Base-by-base conservation (phyloP, 2,329 filamentous ascomycete genomes). In the Pyricularia sp. region DNA sequence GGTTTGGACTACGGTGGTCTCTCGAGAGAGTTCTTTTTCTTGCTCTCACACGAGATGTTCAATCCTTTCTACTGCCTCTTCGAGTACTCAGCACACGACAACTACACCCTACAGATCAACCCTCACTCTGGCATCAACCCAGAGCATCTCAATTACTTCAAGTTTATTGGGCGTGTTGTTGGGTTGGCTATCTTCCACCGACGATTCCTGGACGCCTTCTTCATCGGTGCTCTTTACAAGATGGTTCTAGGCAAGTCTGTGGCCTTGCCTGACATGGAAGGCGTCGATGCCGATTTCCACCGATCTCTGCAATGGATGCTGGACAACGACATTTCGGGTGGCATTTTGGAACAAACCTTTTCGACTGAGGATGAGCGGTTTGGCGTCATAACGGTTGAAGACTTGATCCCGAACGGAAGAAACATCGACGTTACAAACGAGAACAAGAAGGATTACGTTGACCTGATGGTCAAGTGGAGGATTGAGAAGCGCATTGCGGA, bases 41-140 rank as follows among this genome's bases (percentile, higher is more conserved):
- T 99, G 59, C 88, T 99, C 69, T 98, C 94, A 20, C 95, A 99
- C 81, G 95, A 99, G 83, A 99, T 99, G 95, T 99, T 99, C 84
- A 99, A 99, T 80, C 95, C 95, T 36, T 99, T 99, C 82, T 99
- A 99, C 83, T 99, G 95, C 79, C 85, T 99, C 68, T 99, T 99
- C 84, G 95, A 99, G 82, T 99, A 99, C 81, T 98, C 95, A 30
- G 95, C 95, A 58, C 95, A 99, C 84, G 95, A 99, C 88, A 99
- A 99, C 83, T 99, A 99, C 82, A 99, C 95, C 33, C 90, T 99
- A 69, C 95, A 99, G 81, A 99, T 99, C 84, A 99, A 99, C 82
- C 95, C 95, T 64, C 95, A 99, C 80, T 99, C 95, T 25, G 95
- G 95, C 72, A 98, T 99, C 81, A 99, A 99, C 80, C 95, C 95